Evolutionary conservation across 2,329 filamentous ascomycete genomes (phyloP).

Genomic region (Venturia asperata): DNA sequence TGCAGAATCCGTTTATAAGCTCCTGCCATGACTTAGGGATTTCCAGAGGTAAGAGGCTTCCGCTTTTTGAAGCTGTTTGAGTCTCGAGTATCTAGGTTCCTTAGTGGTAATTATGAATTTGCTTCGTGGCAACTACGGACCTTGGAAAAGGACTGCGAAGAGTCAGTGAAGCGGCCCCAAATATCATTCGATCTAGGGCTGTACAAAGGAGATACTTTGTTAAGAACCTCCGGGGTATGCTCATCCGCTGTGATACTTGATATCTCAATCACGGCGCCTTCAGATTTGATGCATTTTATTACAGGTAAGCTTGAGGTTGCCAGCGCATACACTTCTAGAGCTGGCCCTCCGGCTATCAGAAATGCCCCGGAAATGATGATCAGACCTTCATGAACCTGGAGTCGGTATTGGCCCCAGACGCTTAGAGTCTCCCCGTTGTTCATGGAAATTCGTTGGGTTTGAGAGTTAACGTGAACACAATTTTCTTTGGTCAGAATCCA

Average conservation of each 20-base stretch:
- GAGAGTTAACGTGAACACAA: background rate
- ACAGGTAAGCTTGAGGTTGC: conserved; percentile 10
- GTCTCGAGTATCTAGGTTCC: conserved; percentile 3
- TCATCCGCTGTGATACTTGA: background rate
- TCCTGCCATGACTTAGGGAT: conserved; percentile 11
- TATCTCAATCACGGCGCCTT: conserved; percentile 14
- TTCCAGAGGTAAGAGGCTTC: background rate
- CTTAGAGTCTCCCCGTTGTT: background rate
- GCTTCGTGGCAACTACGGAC: background rate
- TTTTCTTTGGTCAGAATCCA: conserved; percentile 3
- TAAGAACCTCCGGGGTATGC: background rate
- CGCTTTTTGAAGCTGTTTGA: background rate
- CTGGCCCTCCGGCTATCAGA: background rate
- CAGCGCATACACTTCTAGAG: background rate
- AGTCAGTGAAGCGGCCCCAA: background rate
- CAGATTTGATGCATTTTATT: conserved; percentile 15
- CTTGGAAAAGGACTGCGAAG: conserved; percentile 2
- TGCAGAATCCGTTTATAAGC: conserved; percentile 11
- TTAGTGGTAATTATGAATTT: background rate
- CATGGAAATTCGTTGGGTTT: background rate
- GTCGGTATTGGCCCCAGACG: background rate
- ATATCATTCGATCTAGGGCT: background rate
- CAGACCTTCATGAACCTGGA: conserved; percentile 6
- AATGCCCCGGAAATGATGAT: conserved; percentile 4
- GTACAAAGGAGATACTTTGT: conserved; percentile 12